Conservation (phyloP, 805 yeast genomes). For the Saccharomycopsis oosterbeekiorum region DNA sequence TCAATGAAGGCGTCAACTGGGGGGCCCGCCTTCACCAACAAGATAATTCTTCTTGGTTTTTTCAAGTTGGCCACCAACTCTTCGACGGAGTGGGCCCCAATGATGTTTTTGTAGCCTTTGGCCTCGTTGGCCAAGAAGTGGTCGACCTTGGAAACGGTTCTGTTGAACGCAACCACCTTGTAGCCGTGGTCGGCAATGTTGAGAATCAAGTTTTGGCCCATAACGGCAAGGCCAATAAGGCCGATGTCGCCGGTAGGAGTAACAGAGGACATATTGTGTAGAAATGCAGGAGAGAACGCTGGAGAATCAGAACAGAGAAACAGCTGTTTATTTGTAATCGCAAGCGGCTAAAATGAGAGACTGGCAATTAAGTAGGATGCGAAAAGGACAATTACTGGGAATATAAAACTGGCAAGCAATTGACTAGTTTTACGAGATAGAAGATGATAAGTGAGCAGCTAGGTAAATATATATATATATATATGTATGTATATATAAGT, state of each 20-base stretch:
- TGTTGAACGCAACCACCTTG: constrained; percentile 91
- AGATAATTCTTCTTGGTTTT: constrained; percentile 92
- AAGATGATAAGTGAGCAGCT: no score
- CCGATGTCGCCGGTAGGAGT: constrained; percentile 73
- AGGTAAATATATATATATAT: no score
- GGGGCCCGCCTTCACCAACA: constrained; percentile 92
- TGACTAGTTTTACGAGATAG: no score
- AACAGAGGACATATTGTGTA: neutral
- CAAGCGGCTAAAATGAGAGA: no score
- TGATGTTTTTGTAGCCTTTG: constrained; percentile 81
- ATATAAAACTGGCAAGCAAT: no score
- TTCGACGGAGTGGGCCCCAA: constrained; percentile 89
- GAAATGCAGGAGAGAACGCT: no score
- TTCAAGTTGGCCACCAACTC: constrained; percentile 83
- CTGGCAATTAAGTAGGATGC: no score
- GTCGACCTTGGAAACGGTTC: constrained; percentile 94
- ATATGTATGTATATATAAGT: no score
- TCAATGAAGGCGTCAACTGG: constrained; percentile 90
- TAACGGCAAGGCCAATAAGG: constrained; percentile 98
- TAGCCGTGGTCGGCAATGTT: constrained; percentile 98
- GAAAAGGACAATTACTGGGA: no score
- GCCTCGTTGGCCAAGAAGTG: constrained; percentile 90
- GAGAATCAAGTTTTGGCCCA: constrained; percentile 97
- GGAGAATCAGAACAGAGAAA: no score
- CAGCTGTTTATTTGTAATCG: no score